Conservation (phyloP, 2,329 filamentous ascomycete species). For the Hymenotorrendiella dingleyae region DNA sequence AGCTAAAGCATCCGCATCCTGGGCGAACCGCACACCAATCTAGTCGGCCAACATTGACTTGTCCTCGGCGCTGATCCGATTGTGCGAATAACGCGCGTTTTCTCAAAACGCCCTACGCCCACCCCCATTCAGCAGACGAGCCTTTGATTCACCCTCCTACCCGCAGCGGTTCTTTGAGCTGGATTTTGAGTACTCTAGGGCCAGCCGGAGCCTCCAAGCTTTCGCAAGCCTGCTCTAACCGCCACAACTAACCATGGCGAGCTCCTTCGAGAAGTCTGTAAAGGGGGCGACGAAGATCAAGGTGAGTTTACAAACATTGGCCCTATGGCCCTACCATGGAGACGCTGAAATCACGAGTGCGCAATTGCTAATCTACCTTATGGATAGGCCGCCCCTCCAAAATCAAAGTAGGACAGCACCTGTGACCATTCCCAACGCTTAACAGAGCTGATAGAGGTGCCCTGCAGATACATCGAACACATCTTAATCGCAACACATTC, state of each 20-base stretch:
- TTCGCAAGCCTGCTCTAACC: slow-evolving; percentile 18
- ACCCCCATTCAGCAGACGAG: no score
- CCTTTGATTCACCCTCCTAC: no score
- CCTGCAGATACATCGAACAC: slow-evolving; percentile 67
- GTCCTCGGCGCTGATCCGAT: no score
- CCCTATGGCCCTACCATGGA: no score
- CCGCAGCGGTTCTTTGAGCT: no score
- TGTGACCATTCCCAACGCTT: neutral
- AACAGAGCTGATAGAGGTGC: slow-evolving; percentile 14
- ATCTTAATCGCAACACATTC: slow-evolving; percentile 93
- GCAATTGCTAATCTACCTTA: slow-evolving; percentile 1
- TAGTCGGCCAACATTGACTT: no score
- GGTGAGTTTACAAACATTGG: slow-evolving; percentile 53
- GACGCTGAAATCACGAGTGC: no score
- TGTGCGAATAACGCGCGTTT: no score
- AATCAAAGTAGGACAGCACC: slow-evolving; percentile 71
- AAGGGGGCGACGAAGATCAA: slow-evolving; percentile 99
- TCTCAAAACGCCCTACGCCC: no score
- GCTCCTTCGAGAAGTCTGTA: slow-evolving; percentile 97
- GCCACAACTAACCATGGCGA: slow-evolving; percentile 52
- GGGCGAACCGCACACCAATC: no score
- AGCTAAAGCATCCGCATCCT: neutral
- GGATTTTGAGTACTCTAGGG: no score
- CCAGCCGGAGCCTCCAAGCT: slow-evolving; percentile 10
- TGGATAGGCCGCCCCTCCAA: slow-evolving; percentile 79